Evolutionary conservation across 108 stramenopile genomes (phyloP).

Genomic region (Nitzschia inconspicua): DNA sequence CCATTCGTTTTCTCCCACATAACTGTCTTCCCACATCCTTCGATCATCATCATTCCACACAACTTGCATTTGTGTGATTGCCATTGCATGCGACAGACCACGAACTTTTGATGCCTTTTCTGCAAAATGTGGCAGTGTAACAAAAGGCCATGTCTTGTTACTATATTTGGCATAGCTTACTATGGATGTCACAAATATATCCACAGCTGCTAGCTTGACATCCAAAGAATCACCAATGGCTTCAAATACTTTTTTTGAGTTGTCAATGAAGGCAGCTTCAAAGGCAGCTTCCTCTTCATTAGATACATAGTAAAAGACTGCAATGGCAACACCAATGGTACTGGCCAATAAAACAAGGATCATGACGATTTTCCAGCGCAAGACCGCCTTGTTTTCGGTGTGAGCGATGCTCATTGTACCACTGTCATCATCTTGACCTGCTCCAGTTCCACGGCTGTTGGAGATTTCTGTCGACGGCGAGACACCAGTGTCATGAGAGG

Average conservation of each 20-base stretch:
- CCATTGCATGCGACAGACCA: too few relatives aligned
- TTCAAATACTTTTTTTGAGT: slow-evolving; percentile 8
- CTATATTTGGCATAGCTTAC: not conserved
- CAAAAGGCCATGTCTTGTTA: slow-evolving; percentile 12
- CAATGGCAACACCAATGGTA: not conserved
- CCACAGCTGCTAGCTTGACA: not conserved
- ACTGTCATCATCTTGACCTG: not conserved
- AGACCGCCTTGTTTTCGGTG: slow-evolving; percentile 5
- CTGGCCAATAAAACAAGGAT: slow-evolving; percentile 1
- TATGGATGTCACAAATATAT: not conserved
- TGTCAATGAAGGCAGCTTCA: not conserved
- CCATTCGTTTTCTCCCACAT: not conserved
- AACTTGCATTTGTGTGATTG: too few relatives aligned
- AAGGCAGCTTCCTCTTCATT: slow-evolving; percentile 5
- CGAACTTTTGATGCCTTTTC: not conserved
- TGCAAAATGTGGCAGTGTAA: not conserved
- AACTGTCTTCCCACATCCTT: not conserved
- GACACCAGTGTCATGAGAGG: too few relatives aligned
- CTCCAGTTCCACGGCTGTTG: too few relatives aligned
- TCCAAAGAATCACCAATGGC: slow-evolving; percentile 1
- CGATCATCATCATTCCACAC: not conserved
- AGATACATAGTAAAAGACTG: not conserved
- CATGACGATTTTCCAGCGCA: slow-evolving; percentile 2
- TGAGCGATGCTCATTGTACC: not conserved
- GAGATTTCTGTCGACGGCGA: too few relatives aligned